Conservation (phyloP, 1,284 basidiomycete genomes). For the Marasmius fiardii region DNA sequence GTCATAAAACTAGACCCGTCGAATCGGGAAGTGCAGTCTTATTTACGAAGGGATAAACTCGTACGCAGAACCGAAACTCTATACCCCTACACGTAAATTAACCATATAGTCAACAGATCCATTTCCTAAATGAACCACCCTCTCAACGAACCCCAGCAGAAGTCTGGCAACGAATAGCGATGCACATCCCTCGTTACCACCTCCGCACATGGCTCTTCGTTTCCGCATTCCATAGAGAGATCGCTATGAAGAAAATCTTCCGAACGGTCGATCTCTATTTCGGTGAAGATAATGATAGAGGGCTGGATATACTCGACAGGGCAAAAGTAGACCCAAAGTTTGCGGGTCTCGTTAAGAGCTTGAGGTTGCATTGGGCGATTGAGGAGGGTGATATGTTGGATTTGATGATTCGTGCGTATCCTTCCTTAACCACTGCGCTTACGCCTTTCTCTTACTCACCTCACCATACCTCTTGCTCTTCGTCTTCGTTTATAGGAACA, state of each 20-base stretch:
- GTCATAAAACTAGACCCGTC: conserved; percentile 56
- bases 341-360: conserved; percentile 50
- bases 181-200: conserved; percentile 57
- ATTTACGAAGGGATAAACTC: conserved; percentile 42
- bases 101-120: conserved; percentile 33
- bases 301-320: conserved; percentile 60
- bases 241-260: conserved; percentile 60
- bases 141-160: conserved; percentile 58
- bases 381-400: conserved; percentile 65
- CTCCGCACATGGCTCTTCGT: conserved; percentile 64
- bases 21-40: conserved; percentile 49
- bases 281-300: conserved; percentile 58
- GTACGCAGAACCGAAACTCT: conserved; percentile 26
- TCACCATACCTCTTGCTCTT: too few species aligned
- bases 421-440: not conserved
- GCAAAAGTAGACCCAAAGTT: conserved; percentile 59
- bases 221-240: conserved; percentile 58
- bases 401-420: conserved; percentile 50
- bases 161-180: conserved; percentile 64
- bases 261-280: conserved; percentile 63
- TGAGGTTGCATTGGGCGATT: conserved; percentile 63
- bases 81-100: not conserved
- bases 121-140: conserved; percentile 49
- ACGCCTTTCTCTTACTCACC: not conserved
- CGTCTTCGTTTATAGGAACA: conserved; percentile 44